phyloP scores from a whole-genome alignment of 202 grass and related monocot genomes.

The Bolboschoenoplectus hybrid region DNA sequence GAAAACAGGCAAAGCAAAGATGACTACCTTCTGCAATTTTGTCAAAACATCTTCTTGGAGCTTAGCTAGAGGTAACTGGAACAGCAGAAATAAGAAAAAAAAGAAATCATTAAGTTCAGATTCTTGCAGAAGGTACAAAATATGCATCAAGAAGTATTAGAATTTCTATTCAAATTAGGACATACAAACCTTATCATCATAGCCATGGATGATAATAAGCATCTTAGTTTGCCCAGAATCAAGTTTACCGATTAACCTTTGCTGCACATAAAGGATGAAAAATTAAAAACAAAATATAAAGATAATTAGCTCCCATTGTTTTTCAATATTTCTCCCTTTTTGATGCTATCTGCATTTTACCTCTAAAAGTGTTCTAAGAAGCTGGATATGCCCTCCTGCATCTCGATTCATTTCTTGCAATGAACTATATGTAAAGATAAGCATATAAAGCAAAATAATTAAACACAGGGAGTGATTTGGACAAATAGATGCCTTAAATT shows the following conservation, averaged over 20 bases:
- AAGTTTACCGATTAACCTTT: slow-evolving; percentile 22
- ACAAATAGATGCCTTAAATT: neutral
- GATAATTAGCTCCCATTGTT: slow-evolving; percentile 5
- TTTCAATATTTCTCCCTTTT: slow-evolving; percentile 21
- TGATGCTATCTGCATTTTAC: slow-evolving; percentile 31
- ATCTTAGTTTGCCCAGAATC: slow-evolving; percentile 41
- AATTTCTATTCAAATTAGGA: slow-evolving; percentile 1
- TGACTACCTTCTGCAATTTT: slow-evolving; percentile 41
- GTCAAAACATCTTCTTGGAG: slow-evolving; percentile 37
- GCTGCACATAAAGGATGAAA: slow-evolving; percentile 25
- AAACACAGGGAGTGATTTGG: neutral
- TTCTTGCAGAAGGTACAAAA: neutral
- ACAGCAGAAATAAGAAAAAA: slow-evolving; percentile 1
- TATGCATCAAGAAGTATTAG: neutral
- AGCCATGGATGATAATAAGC: slow-evolving; percentile 41
- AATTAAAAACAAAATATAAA: neutral
- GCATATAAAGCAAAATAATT: neutral
- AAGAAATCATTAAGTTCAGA: slow-evolving; percentile 16
- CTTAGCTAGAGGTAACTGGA: slow-evolving; percentile 36
- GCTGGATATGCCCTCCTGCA: slow-evolving; percentile 15
- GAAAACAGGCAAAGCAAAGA: neutral
- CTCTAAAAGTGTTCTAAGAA: slow-evolving; percentile 35
- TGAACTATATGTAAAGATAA: slow-evolving; percentile 18
- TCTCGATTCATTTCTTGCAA: slow-evolving; percentile 34
- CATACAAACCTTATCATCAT: slow-evolving; percentile 43